Percentiles rank a stretch among this genome's conserved stretches.
phyloP scores from a whole-genome alignment of 768 basidiomycete species.

The Lactifluus echinatus region DNA sequence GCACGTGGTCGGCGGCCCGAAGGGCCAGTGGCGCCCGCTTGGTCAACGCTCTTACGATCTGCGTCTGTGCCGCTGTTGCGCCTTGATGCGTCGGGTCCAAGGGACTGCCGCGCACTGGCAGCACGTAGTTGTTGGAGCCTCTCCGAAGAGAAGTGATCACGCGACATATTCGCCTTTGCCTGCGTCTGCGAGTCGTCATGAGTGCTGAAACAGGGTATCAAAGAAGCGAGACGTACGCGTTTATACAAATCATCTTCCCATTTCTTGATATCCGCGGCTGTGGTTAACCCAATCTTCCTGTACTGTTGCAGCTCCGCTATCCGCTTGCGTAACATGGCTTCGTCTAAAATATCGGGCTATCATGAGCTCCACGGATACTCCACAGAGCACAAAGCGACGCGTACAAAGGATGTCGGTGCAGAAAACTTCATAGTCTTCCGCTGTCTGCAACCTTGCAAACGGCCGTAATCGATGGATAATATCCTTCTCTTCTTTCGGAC shows the following conservation, averaged over 20 bases:
- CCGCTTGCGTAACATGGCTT: conserved; percentile 75
- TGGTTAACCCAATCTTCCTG: conserved; percentile 76
- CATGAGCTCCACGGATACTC: conserved; percentile 1
- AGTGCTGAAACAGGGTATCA: conserved; percentile 12
- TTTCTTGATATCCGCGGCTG: conserved; percentile 82
- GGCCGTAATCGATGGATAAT: conserved; percentile 82
- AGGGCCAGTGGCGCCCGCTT: conserved; percentile 28
- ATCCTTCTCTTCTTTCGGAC: conserved; percentile 85
- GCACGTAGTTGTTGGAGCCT: conserved; percentile 41
- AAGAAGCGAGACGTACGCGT: conserved; percentile 43
- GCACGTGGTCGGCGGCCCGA: conserved; percentile 37
- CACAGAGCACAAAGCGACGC: conserved; percentile 23
- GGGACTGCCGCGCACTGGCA: conserved; percentile 41
- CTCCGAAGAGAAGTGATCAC: conserved; percentile 50
- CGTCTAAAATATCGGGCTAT: conserved; percentile 52
- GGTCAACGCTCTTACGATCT: conserved; percentile 51
- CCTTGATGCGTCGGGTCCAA: conserved; percentile 44
- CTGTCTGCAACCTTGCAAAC: conserved; percentile 84
- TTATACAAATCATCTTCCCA: conserved; percentile 70
- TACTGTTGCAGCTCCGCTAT: conserved; percentile 91
- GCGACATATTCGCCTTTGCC: conserved; percentile 47
- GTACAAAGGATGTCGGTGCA: conserved; percentile 84
- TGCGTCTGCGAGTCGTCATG: conserved; percentile 38
- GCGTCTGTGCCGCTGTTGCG: conserved; percentile 40
- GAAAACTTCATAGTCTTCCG: conserved; percentile 85